Conservation (phyloP, 768 basidiomycete genomes). For the Mycena galopus region DNA sequence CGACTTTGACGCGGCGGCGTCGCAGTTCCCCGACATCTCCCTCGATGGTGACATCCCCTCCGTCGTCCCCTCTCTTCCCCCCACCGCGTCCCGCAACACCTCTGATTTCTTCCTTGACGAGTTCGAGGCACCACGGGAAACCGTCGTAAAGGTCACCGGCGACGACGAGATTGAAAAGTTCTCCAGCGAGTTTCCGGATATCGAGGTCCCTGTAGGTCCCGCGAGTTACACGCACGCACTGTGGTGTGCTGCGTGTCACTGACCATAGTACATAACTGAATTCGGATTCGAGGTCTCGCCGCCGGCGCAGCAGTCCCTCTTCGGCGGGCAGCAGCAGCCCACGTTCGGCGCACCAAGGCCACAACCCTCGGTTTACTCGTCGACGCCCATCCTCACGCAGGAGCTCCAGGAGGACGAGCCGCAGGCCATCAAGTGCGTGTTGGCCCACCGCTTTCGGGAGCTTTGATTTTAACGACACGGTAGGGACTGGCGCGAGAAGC, state of each 20-base stretch:
- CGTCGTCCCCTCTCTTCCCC: slow-evolving; percentile 47
- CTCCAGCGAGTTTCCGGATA: slow-evolving; percentile 87
- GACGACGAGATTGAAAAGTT: slow-evolving; percentile 90
- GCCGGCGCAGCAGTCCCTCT: slow-evolving; percentile 55
- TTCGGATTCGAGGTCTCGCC: slow-evolving; percentile 35
- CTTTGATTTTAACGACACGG: neutral
- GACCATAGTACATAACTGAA: too few species aligned
- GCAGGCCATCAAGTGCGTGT: slow-evolving; percentile 84
- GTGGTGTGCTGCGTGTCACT: neutral
- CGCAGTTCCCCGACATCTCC: slow-evolving; percentile 88
- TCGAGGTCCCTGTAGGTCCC: slow-evolving; percentile 63
- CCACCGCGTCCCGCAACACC: slow-evolving; percentile 46
- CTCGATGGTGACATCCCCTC: slow-evolving; percentile 78
- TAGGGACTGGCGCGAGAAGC: slow-evolving; percentile 91
- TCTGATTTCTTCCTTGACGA: slow-evolving; percentile 75
- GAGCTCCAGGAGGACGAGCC: slow-evolving; percentile 84
- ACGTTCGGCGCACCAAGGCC: slow-evolving; percentile 79
- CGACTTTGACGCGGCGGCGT: slow-evolving; percentile 86
- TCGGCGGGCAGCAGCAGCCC: slow-evolving; percentile 55
- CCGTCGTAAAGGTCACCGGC: slow-evolving; percentile 85
- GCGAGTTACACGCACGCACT: neutral
- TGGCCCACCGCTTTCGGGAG: neutral
- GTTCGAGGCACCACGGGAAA: slow-evolving; percentile 65
- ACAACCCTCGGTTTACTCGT: slow-evolving; percentile 76
- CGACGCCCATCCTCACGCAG: slow-evolving; percentile 81